phyloP scores from a whole-genome alignment of 129 eudicot species.

The Dittrichia graveolens region DNA sequence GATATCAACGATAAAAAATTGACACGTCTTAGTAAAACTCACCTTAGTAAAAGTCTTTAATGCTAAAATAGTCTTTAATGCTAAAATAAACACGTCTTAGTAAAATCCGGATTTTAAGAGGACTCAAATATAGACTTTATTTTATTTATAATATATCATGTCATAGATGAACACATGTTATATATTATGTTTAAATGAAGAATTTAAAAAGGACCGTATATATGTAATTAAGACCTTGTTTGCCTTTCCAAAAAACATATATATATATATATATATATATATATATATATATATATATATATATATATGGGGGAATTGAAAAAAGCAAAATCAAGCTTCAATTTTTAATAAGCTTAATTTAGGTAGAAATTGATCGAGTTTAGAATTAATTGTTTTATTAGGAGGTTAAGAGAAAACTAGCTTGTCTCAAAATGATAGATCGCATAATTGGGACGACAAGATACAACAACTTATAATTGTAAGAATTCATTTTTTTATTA shows the following conservation, averaged over 20 bases:
- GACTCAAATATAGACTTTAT: neutral
- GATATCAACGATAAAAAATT: no score
- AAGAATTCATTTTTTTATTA: neutral
- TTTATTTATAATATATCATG: neutral
- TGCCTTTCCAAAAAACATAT: no score
- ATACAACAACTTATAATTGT: slow-evolving; percentile 27
- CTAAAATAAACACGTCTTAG: no score
- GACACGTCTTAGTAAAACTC: no score
- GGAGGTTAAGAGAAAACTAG: slow-evolving; percentile 28
- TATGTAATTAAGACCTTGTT: no score
- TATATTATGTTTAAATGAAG: no score
- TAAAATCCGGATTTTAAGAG: no score
- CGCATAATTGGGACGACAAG: slow-evolving; percentile 25
- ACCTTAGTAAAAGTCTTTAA: no score
- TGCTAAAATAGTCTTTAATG: no score
- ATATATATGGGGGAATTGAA: slow-evolving; percentile 7
- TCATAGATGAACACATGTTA: no score
- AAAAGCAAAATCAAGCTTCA: neutral
- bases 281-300: neutral
- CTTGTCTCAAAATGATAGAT: slow-evolving; percentile 10
- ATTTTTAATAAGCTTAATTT: neutral
- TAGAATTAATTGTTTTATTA: slow-evolving; percentile 1
- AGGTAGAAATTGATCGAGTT: slow-evolving; percentile 6
- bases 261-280: no score
- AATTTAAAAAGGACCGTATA: no score